Evolutionary conservation across 306 rosid genomes (phyloP), one percentile per base, ranked within the genome.

Genomic region (Vicia villosa): DNA sequence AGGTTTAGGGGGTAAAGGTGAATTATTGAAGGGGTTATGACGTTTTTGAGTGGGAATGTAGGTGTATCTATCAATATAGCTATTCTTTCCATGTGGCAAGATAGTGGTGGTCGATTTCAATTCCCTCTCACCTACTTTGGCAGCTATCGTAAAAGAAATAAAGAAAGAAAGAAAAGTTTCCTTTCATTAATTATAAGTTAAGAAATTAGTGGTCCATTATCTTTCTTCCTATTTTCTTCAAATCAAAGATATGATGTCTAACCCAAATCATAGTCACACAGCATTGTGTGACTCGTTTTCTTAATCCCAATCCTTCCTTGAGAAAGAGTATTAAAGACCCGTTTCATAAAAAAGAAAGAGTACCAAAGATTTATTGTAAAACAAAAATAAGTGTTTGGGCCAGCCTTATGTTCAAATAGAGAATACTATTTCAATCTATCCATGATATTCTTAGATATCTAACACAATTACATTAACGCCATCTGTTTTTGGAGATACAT

Each of bases 41-140:
- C 42, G 5, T 45, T 56, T 71, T 59, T 78, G 32, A 49, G 63
- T 47, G 66, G 66, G 49, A 59, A 61, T 52, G 66, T 62, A 55
- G 41, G 41, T 64, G 68, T 21, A 30, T 56, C 65, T 47, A 26
- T 62, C 8, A 41, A 3, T 41, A 41, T 52, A 52, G 32, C 5
- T 30, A 32, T 49, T 52, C 46, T 17, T 1, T 68, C 63, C 79
- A 68, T 66, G 65, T 57, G 84, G 63, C 37, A 41, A 43, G 45
- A 61, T 74, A 11, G 50, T 72, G 83, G 86, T 8, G 69, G 84
- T 85, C 83, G 68, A 74, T 87, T 89, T 81, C 78, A 8, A 26
- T 28, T 46, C 40, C 68, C 24, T 51, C 50, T 51, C 79, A 57
- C 71, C 73, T 68, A 40, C 72, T 45, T 58, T 59, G 69, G 74